Evolutionary conservation across 495 filamentous ascomycete species (phyloP).

Genomic region (Xylaria sp.): DNA sequence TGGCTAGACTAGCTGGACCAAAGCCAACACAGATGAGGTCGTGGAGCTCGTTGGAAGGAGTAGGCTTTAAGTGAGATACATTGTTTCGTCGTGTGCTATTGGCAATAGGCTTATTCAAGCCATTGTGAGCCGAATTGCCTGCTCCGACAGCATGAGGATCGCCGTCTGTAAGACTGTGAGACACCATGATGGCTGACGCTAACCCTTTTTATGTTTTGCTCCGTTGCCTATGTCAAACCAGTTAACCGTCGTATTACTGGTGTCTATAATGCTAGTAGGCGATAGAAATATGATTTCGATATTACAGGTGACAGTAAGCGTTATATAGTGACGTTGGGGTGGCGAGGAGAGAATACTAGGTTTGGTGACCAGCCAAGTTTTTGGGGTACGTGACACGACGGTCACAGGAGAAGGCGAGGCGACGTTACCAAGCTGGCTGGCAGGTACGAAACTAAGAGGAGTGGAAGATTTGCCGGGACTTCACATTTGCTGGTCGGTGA

Average conservation of each 20-base stretch:
- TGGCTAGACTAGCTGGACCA: constrained; percentile 90
- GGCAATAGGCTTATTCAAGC: constrained; percentile 1
- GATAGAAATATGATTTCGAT: not conserved
- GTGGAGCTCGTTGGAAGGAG: constrained; percentile 64
- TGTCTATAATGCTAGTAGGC: not conserved
- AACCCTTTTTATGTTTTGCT: not conserved
- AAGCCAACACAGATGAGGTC: constrained; percentile 93
- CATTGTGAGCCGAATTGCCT: constrained; percentile 6
- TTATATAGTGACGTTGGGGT: not conserved
- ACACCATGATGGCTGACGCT: constrained; percentile 13
- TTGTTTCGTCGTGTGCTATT: constrained; percentile 26
- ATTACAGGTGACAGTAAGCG: not conserved
- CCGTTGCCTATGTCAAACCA: not conserved
- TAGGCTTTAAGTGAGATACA: constrained; percentile 45
- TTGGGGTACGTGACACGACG: not conserved
- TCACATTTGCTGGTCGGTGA: constrained; percentile 18
- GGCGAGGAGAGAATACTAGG: not conserved
- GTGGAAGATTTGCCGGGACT: constrained; percentile 16
- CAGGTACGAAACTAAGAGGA: constrained; percentile 5
- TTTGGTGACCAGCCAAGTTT: not conserved
- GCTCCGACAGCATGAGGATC: constrained; percentile 33
- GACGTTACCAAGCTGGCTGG: constrained; percentile 7
- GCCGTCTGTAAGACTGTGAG: constrained; percentile 19
- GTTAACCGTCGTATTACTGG: not conserved
- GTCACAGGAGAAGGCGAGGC: not conserved